Base-by-base conservation (phyloP, 2,329 filamentous ascomycete genomes). In the Teratosphaeriaceae sp. region DNA sequence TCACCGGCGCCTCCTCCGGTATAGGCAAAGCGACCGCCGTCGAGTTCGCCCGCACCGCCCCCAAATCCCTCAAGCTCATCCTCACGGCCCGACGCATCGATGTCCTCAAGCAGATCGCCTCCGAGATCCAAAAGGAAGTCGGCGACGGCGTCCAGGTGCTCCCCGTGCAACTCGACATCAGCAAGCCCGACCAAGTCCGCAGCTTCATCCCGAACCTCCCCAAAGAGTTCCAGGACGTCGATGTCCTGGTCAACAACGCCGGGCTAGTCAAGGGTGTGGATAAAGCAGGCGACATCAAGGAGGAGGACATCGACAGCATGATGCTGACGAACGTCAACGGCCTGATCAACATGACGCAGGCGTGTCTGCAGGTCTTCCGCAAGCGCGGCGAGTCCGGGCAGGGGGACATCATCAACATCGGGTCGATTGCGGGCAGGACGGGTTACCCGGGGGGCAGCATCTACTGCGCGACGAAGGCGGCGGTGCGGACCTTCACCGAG, bases 401-500 rank as follows among this genome's bases (percentile, higher is more conserved):
- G 33, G 90, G 90, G 56, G 92, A 97, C 63, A 89, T 98, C 63
- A 94, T 98, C 70, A 97, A 96, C 62, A 81, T 96, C 59, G 89
- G 89, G 48, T 88, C 83, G 53, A 89, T 95, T 60, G 89, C 89
- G n/a, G 89, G 88, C 22, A 78, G 88, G 34, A 88, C 94, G 56
- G 77, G 86, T 9, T 96, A 95, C 64, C 73, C 80, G 1, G 87
- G 88, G 38, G 89, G 89, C 22, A 81, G 82, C 62, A 94, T 95
- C 61, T 96, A 96, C 75, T 95, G 89, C 65, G 87, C 88, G 1
- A 89, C 85, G 46, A 96, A 96, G 69, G 87, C 88, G 16, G 89
- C 89, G 1, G 84, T 95, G 43, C 79, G 84, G 55, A 84, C 76
- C 52, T 95, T 94, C 68, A 88, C 86, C 1, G 88, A 94, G 44